Base-by-base conservation (phyloP, 176 grass and related monocot species). In the Eremochloa ophiuroides region DNA sequence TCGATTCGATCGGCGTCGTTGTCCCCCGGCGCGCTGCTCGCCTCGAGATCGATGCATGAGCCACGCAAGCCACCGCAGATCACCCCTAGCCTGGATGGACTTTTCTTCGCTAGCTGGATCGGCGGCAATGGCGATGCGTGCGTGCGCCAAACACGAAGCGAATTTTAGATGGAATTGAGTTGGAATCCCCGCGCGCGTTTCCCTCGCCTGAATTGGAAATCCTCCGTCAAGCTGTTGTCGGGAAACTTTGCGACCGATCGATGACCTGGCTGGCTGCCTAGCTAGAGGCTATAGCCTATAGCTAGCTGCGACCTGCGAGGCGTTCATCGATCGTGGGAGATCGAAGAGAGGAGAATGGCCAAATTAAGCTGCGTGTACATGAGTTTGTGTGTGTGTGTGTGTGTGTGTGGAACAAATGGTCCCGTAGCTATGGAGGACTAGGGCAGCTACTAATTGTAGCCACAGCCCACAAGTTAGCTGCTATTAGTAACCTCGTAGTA, bases 91-190 rank as follows among this genome's bases (percentile, higher is more conserved):
- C n/a, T n/a, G n/a, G n/a, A n/a, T 23, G 51, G 61, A 75, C 74
- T 60, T 82, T 44, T 68, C 37, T 69, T 2, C 31, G 18, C 31
- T 34, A 3, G 33, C 5, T 39, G 10, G 5, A 40, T 46, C 26
- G 67, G 38, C 38, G 66, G 35, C 66, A 26, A 42, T 42, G 66
- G 66, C 66, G n/a, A 71, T 61, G 58, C 66, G 64, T 11, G 35
- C 34, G 10, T 37, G 71, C 71, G 70, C 65, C 71, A 81, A 81
- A 76, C 82, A 89, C 87, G 53, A 89, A 71, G 34, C 63, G 63
- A 62, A 62, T 22, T 35, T 41, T 15, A 63, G 42, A 15, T 44
- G 55, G 33, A 40, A 28, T 44, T 33, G 20, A 82, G 53, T 23
- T 44, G 55, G 33, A 40, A 14, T 71, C 38, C 47, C 14, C 23